These are phyloP conservation scores for Pythium periplocum DNA, from an alignment of 352 stramenopile species.

Conservation along the genomic window DNA sequence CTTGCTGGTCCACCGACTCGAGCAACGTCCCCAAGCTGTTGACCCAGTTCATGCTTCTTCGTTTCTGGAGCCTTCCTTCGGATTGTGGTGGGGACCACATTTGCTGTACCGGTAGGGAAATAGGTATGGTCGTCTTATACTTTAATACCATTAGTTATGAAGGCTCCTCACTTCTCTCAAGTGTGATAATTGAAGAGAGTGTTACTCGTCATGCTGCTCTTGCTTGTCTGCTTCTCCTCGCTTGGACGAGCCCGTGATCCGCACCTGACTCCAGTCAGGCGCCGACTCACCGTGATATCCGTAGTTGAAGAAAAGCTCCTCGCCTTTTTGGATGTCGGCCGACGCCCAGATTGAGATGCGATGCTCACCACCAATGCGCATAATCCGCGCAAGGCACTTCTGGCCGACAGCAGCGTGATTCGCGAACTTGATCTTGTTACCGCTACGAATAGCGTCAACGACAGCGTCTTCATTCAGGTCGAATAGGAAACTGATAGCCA, in stretches of 20 bases:
- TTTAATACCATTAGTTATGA: too few species aligned
- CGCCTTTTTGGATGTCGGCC: slow-evolving; percentile 66
- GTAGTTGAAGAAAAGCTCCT: slow-evolving; percentile 65
- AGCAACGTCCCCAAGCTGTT: slow-evolving; percentile 78
- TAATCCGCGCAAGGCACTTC: slow-evolving; percentile 74
- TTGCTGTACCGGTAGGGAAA: too few species aligned
- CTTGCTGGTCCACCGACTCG: slow-evolving; percentile 83
- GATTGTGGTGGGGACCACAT: too few species aligned
- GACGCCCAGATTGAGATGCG: slow-evolving; percentile 87
- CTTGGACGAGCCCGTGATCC: slow-evolving; percentile 21
- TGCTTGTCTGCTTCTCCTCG: not conserved
- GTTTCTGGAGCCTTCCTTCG: too few species aligned
- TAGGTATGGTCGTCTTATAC: too few species aligned
- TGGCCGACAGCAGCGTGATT: slow-evolving; percentile 60
- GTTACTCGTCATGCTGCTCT: too few species aligned
- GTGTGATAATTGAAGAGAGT: too few species aligned
- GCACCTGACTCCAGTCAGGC: slow-evolving; percentile 50
- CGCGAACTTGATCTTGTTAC: slow-evolving; percentile 91
- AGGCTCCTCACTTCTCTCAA: too few species aligned
- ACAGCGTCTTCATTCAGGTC: slow-evolving; percentile 86
- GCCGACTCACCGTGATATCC: slow-evolving; percentile 49
- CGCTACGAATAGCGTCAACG: slow-evolving; percentile 83
- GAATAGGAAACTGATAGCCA: slow-evolving; percentile 87
- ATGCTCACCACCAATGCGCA: slow-evolving; percentile 82
- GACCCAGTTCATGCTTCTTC: slow-evolving; percentile 71